phyloP scores from a whole-genome alignment of 2,329 filamentous ascomycete genomes.

The Achaetomium macrosporum region DNA sequence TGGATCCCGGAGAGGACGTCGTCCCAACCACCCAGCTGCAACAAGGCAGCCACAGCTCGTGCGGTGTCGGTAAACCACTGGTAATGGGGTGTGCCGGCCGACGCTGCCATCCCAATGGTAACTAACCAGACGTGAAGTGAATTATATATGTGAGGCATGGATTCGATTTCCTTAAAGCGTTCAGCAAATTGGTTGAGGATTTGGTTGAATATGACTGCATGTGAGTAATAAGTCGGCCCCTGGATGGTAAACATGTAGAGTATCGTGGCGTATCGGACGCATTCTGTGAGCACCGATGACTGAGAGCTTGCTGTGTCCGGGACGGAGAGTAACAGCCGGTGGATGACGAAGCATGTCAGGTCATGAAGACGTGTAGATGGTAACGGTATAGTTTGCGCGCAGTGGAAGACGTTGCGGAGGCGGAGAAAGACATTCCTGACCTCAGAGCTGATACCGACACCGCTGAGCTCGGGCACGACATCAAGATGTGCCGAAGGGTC shows the following conservation, averaged over 20 bases:
- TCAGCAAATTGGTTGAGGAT: constrained; percentile 31
- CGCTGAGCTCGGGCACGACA: constrained; percentile 14
- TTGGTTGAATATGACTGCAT: constrained; percentile 35
- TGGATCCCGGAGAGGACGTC: constrained; percentile 22
- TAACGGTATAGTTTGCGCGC: constrained; percentile 26
- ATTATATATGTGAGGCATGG: constrained; percentile 5
- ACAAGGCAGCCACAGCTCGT: not conserved
- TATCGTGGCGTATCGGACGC: constrained; percentile 40
- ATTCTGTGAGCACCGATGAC: constrained; percentile 34
- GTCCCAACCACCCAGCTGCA: constrained; percentile 20
- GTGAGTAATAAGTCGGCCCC: constrained; percentile 51
- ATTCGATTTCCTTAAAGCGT: constrained; percentile 26
- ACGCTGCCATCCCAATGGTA: constrained; percentile 36
- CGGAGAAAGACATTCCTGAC: constrained; percentile 37
- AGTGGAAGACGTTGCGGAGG: constrained; percentile 40
- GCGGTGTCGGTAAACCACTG: constrained; percentile 30
- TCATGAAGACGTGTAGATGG: constrained; percentile 46
- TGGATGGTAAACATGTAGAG: constrained; percentile 50
- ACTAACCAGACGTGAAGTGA: constrained; percentile 39
- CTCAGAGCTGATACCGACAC: constrained; percentile 30
- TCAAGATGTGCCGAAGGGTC: constrained; percentile 18
- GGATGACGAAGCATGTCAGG: constrained; percentile 48
- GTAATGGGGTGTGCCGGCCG: constrained; percentile 25
- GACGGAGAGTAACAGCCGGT: constrained; percentile 37
- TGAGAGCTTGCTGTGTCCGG: not conserved